phyloP scores from a whole-genome alignment of 139 green algal genomes.

The Coelastrella sp. region DNA sequence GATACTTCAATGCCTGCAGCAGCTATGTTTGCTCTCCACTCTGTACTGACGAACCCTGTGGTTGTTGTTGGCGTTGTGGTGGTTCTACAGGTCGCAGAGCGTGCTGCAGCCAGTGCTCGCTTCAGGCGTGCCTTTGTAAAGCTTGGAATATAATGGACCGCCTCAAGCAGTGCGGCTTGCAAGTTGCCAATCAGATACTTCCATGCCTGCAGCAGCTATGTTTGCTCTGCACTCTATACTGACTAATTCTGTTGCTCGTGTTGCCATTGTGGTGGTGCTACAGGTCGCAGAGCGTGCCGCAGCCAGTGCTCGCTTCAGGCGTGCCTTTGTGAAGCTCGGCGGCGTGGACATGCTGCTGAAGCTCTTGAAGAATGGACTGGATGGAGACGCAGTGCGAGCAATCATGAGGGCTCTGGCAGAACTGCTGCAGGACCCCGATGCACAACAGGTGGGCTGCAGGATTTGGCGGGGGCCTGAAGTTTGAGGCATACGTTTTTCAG shows the following conservation, averaged over 20 bases:
- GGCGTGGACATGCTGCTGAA: slow-evolving; percentile 57
- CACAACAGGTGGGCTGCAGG: neutral
- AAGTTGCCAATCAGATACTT: too few relatives aligned
- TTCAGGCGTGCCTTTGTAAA: neutral
- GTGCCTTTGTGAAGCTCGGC: slow-evolving; percentile 43
- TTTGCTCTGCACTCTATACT: too few relatives aligned
- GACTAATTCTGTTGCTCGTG: neutral
- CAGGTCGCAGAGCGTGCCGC: slow-evolving; percentile 18
- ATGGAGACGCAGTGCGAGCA: neutral
- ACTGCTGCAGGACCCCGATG: slow-evolving; percentile 39
- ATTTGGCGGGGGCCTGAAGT: neutral
- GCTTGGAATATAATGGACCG: slow-evolving; percentile 10
- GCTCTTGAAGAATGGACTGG: slow-evolving; percentile 34
- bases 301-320: slow-evolving; percentile 12
- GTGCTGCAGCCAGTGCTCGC: too few relatives aligned
- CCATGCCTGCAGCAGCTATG: too few relatives aligned
- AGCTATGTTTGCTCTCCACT: too few relatives aligned
- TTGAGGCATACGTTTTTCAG: neutral
- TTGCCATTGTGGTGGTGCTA: neutral
- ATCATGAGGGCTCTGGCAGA: neutral
- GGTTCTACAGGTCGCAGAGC: too few relatives aligned
- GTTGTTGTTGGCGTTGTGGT: too few relatives aligned
- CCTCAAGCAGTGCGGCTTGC: too few relatives aligned
- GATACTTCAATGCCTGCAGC: too few relatives aligned
- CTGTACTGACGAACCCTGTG: neutral